phyloP scores from a whole-genome alignment of 2,329 filamentous ascomycete species.

The Fusarium sarcochroum region DNA sequence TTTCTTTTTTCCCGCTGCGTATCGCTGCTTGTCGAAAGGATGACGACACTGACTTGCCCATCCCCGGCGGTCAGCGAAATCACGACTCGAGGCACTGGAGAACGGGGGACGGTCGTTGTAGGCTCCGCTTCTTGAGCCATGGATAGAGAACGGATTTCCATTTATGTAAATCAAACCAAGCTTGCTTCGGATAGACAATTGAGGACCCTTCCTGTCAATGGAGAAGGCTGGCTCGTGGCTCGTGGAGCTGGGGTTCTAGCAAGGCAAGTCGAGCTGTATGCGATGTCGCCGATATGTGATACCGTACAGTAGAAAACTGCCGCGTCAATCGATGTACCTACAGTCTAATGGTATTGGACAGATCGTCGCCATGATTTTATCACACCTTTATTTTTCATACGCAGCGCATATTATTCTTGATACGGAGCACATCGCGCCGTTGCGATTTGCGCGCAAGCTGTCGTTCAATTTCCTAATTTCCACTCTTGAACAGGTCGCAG shows the following conservation, averaged over 20 bases:
- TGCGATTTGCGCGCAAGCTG: conserved; percentile 34
- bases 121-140: conserved; percentile 24
- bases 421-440: conserved; percentile 1
- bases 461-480: conserved; percentile 37
- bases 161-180: conserved; percentile 30
- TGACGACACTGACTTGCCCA: conserved; percentile 48
- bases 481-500: conserved; percentile 17
- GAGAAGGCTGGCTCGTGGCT: conserved; percentile 17
- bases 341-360: conserved; percentile 23
- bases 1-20: conserved; percentile 30
- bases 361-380: conserved; percentile 21
- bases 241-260: conserved; percentile 13
- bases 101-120: conserved; percentile 21
- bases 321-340: conserved; percentile 16
- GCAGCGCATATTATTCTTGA: neutral
- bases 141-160: conserved; percentile 17
- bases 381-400: conserved; percentile 8
- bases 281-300: conserved; percentile 5
- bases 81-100: conserved; percentile 46
- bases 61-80: conserved; percentile 49
- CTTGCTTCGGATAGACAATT: conserved; percentile 18
- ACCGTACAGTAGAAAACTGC: conserved; percentile 8
- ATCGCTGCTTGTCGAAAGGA: conserved; percentile 39
- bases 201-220: conserved; percentile 14
- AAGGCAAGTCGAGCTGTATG: too few relatives aligned